These are phyloP conservation scores for Piromyces sp. DNA, from an alignment of 192 early-diverging fungal species.

Conservation along the genomic window DNA sequence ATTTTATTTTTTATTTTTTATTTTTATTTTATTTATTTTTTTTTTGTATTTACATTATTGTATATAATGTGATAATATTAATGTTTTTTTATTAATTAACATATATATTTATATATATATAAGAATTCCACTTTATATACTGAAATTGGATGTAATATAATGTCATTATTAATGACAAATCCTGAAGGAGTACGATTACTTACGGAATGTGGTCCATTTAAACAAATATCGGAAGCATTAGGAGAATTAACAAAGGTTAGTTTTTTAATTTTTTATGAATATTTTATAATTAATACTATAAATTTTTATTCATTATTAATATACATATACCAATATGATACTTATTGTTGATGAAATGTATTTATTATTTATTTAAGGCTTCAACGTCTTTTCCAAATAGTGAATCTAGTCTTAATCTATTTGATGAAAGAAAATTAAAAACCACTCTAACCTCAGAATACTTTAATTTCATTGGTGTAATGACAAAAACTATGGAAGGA, in stretches of 20 bases:
- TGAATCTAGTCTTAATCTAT: neutral
- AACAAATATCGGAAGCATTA: neutral
- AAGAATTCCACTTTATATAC: neutral
- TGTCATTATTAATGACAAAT: constrained; percentile 42
- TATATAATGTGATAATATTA: too few relatives aligned
- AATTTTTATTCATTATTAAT: too few relatives aligned
- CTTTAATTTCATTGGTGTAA: constrained; percentile 51
- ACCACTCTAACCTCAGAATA: constrained; percentile 54
- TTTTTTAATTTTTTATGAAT: too few relatives aligned
- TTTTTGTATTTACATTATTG: too few relatives aligned
- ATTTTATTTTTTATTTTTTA: neutral
- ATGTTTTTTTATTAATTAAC: too few relatives aligned
- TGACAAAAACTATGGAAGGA: constrained; percentile 49
- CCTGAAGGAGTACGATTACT: constrained; percentile 51
- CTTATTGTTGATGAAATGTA: too few relatives aligned
- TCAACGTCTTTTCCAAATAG: neutral
- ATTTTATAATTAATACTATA: too few relatives aligned
- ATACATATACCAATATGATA: too few relatives aligned
- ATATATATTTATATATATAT: too few relatives aligned
- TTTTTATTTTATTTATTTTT: neutral
- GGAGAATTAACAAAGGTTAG: neutral
- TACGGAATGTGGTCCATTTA: constrained; percentile 12
- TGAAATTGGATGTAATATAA: constrained; percentile 44
- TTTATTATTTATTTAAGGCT: neutral
- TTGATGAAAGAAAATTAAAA: neutral